These are phyloP conservation scores for Fusarium poae DNA, from an alignment of 2,329 filamentous ascomycete genomes.

Conservation along the genomic window DNA sequence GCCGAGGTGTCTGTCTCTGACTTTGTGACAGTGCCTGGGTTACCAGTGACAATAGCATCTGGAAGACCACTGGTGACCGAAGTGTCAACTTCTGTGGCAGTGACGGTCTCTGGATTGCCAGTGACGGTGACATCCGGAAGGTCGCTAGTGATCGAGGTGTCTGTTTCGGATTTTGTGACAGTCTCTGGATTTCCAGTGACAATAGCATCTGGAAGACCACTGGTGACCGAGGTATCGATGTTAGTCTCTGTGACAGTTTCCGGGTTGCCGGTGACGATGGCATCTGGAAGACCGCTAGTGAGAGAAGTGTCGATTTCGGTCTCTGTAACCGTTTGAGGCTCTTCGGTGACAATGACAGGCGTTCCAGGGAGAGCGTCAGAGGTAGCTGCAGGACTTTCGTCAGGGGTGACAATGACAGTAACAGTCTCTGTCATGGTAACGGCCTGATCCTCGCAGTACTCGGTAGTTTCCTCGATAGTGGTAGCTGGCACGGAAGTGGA, in stretches of 20 bases:
- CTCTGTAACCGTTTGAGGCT: constrained; percentile 52
- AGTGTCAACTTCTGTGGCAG: constrained; percentile 41
- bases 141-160: constrained; percentile 40
- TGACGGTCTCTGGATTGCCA: constrained; percentile 51
- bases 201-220: constrained; percentile 43
- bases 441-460: constrained; percentile 42
- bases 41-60: constrained; percentile 47
- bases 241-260: constrained; percentile 49
- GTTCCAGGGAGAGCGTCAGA: constrained; percentile 42
- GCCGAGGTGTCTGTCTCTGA: constrained; percentile 45
- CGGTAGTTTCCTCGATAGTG: constrained; percentile 42
- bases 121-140: constrained; percentile 44
- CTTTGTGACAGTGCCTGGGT: constrained; percentile 48
- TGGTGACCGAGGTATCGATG: constrained; percentile 40
- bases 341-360: constrained; percentile 46
- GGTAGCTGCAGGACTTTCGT: constrained; percentile 23
- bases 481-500: constrained; percentile 45
- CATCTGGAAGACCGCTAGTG: constrained; percentile 52
- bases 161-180: constrained; percentile 48
- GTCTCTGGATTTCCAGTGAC: constrained; percentile 46
- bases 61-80: constrained; percentile 36
- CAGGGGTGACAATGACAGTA: constrained; percentile 49
- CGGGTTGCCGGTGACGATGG: constrained; percentile 51
- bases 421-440: constrained; percentile 47
- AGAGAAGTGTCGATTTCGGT: constrained; percentile 48